Evolutionary conservation across 768 basidiomycete genomes (phyloP).

Genomic region (Boletus rubescentipes): DNA sequence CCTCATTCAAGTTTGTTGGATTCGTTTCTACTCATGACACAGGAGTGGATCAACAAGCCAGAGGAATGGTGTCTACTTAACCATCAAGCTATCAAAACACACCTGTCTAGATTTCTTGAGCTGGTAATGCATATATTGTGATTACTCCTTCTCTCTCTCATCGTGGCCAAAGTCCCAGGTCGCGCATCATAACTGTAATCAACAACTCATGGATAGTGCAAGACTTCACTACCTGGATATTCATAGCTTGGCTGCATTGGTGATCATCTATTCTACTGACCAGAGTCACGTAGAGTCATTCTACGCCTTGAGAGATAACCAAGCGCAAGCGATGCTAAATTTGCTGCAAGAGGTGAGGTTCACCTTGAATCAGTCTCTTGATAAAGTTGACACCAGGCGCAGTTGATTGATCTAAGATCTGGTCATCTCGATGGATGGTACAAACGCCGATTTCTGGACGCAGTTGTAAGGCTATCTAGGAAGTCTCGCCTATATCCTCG

Average conservation of each 20-base stretch:
- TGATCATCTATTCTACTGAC: slow-evolving; percentile 21
- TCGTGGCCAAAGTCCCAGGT: slow-evolving; percentile 15
- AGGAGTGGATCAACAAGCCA: slow-evolving; percentile 19
- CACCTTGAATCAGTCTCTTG: not conserved
- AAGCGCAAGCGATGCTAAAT: slow-evolving; percentile 28
- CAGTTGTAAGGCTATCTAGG: slow-evolving; percentile 29
- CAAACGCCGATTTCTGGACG: slow-evolving; percentile 28
- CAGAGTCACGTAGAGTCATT: slow-evolving; percentile 14
- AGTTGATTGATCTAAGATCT: slow-evolving; percentile 28
- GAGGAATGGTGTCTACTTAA: slow-evolving; percentile 28
- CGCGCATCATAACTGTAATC: slow-evolving; percentile 20
- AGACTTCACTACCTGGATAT: slow-evolving; percentile 24
- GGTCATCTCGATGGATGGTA: slow-evolving; percentile 25
- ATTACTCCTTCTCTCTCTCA: not conserved
- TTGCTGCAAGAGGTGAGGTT: slow-evolving; percentile 25
- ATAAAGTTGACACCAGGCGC: not conserved
- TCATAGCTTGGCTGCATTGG: slow-evolving; percentile 23
- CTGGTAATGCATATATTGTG: not conserved
- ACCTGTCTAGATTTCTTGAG: slow-evolving; percentile 12
- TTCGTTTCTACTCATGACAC: slow-evolving; percentile 12
- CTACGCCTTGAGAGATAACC: slow-evolving; percentile 19
- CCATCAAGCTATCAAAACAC: slow-evolving; percentile 17
- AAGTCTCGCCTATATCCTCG: slow-evolving; percentile 29
- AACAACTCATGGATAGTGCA: slow-evolving; percentile 4
- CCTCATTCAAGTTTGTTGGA: slow-evolving; percentile 15